Evolutionary conservation across 2,329 filamentous ascomycete genomes (phyloP).

Genomic region (Akanthomyces lecanii): DNA sequence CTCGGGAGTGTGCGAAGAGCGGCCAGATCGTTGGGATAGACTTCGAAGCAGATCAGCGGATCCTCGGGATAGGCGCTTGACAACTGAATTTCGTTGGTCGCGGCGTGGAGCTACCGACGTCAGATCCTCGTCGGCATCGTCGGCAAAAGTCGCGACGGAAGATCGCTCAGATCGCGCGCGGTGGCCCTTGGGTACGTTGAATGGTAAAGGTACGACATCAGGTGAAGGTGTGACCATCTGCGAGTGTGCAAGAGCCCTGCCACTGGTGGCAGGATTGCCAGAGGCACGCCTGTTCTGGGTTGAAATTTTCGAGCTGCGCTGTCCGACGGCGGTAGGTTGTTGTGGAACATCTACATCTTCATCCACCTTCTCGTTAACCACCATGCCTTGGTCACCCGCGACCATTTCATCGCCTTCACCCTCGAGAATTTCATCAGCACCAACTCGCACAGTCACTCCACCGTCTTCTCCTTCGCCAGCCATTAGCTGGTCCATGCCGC

Average conservation of each 20-base stretch:
- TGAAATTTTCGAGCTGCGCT: background rate
- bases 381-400: constrained; percentile 25
- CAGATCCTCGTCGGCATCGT: constrained; percentile 52
- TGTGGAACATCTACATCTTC: constrained; percentile 2
- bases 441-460: constrained; percentile 50
- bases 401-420: constrained; percentile 21
- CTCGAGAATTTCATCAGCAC: constrained; percentile 43
- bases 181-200: constrained; percentile 50
- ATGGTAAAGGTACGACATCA: constrained; percentile 61
- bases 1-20: background rate
- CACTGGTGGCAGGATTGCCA: constrained; percentile 19
- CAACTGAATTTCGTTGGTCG: constrained; percentile 36
- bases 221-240: constrained; percentile 36
- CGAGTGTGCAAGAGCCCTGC: constrained; percentile 17
- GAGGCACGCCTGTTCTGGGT: constrained; percentile 24
- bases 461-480: constrained; percentile 39
- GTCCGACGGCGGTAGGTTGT: background rate
- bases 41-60: constrained; percentile 37
- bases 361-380: constrained; percentile 28
- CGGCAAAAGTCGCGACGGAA: constrained; percentile 67
- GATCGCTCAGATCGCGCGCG: constrained; percentile 49
- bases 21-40: constrained; percentile 29
- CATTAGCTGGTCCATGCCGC: constrained; percentile 36
- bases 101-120: constrained; percentile 18
- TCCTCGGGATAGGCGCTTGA: constrained; percentile 45